Evolutionary conservation across 2,329 filamentous ascomycete species (phyloP), one percentile per base, ranked within the genome.

Genomic region (Fusarium nygamai): DNA sequence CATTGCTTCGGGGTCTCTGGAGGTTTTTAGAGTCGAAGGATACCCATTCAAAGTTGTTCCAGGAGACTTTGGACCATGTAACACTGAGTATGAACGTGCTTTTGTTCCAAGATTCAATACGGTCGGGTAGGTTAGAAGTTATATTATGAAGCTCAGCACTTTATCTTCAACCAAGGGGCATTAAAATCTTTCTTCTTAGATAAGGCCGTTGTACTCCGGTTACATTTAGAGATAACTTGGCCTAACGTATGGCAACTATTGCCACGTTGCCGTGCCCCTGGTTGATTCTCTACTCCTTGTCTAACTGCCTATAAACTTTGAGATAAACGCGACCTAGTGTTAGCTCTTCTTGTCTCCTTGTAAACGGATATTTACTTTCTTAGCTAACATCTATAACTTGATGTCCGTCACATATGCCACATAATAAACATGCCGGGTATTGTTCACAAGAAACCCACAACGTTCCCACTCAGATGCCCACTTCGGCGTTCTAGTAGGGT

Each of bases 1-100:
- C 19, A 54, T 66, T 38, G 61, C 50, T 12, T 38, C 57, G 8
- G n/a, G 31, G 16, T 54, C 67, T 19, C 22, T 71, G 7, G 47
- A 67, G 57, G 47, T 56, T 11, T 59, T 71, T 16, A 58, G 69
- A 47, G 29, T 71, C 9, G 31, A 71, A 20, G 33, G 57, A 11
- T 67, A 59, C 16, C 62, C 67, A 5, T 67, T 70, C 9, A 33
- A 17, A 27, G 17, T 71, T 22, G n/a, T 24, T 11, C 48, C 54
- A 41, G 56, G 54, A 4, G 41, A 39, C 14, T 31, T 33, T 43
- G 34, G 44, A 13, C 36, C n/a, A 41, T 41, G n/a, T n/a, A 31
- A 12, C n/a, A 34, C 61, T 43, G 53, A 29, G n/a, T 47, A 59
- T 24, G 27, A 41, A 29, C 24, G 20, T 29, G 34, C 27, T 29